Evolutionary conservation across 192 early-diverging fungal genomes (phyloP).

Genomic region (Umbelopsis sp.): DNA sequence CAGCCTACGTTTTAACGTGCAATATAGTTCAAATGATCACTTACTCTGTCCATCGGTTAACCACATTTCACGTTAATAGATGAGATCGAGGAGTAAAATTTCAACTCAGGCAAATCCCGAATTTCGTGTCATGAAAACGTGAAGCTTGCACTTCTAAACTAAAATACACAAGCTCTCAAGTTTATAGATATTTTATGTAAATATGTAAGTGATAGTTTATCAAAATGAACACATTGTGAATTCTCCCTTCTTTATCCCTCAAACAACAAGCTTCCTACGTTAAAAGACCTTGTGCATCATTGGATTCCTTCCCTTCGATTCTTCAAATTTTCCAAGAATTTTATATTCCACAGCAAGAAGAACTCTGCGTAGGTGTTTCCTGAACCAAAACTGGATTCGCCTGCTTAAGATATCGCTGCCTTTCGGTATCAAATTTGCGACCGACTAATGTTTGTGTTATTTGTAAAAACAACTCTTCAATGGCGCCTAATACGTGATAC

Average conservation of each 20-base stretch:
- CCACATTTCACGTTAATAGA: slow-evolving; percentile 26
- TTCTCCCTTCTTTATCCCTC: too few species aligned
- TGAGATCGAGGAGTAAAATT: not conserved
- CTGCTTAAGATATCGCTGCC: slow-evolving; percentile 19
- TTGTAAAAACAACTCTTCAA: slow-evolving; percentile 59
- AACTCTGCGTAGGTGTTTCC: slow-evolving; percentile 13
- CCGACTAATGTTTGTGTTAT: slow-evolving; percentile 50
- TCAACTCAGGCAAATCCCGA: not conserved
- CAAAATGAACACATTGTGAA: too few species aligned
- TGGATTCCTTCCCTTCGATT: not conserved
- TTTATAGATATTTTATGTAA: too few species aligned
- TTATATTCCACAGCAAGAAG: slow-evolving; percentile 15
- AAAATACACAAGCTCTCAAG: too few species aligned
- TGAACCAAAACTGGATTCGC: slow-evolving; percentile 13
- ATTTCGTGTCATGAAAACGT: too few species aligned
- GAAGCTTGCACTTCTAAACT: too few species aligned
- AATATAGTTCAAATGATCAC: not conserved
- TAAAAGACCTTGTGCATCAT: too few species aligned
- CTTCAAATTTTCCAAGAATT: not conserved
- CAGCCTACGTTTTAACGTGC: not conserved
- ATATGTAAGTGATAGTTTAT: too few species aligned
- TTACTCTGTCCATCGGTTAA: slow-evolving; percentile 43
- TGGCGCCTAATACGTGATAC: slow-evolving; percentile 32
- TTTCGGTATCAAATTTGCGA: slow-evolving; percentile 20
- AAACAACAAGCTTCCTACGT: too few species aligned